Conservation (phyloP, 345 rosid species). For the Syzygium aromaticum region DNA sequence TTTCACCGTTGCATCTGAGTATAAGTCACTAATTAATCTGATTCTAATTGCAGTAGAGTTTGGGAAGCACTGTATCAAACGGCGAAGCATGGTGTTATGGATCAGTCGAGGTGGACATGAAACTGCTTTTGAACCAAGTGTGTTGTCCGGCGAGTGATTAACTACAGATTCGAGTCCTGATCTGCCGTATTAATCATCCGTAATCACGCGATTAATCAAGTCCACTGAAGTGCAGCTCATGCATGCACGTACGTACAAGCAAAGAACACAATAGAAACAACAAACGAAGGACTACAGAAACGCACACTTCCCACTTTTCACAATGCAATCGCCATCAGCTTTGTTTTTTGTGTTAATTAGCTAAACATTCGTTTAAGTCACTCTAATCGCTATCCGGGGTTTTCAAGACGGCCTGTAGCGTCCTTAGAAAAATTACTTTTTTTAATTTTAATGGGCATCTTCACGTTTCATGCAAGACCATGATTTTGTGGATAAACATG, state of each 20-base stretch:
- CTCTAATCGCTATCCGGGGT: background rate
- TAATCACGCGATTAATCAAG: background rate
- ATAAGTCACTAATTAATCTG: background rate
- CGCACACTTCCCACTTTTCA: background rate
- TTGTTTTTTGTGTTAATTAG: background rate
- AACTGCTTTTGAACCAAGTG: background rate
- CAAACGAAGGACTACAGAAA: background rate
- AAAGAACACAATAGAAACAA: background rate
- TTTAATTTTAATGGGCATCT: background rate
- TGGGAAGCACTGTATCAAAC: background rate
- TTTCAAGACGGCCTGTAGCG: background rate
- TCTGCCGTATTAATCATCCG: background rate
- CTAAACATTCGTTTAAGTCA: background rate
- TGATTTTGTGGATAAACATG: background rate
- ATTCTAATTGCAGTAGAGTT: background rate
- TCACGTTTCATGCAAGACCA: background rate
- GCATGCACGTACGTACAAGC: background rate
- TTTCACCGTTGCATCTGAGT: background rate
- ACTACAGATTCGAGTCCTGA: background rate
- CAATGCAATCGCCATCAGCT: background rate
- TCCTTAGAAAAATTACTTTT: background rate
- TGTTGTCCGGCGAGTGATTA: background rate
- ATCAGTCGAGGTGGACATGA: background rate
- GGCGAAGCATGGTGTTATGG: background rate
- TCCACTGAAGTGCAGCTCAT: background rate